A percentile compares a stretch with the other conserved stretches of the same genome.
Conservation (phyloP, 2,329 filamentous ascomycete species). For the Allantophomopsis lycopodina region DNA sequence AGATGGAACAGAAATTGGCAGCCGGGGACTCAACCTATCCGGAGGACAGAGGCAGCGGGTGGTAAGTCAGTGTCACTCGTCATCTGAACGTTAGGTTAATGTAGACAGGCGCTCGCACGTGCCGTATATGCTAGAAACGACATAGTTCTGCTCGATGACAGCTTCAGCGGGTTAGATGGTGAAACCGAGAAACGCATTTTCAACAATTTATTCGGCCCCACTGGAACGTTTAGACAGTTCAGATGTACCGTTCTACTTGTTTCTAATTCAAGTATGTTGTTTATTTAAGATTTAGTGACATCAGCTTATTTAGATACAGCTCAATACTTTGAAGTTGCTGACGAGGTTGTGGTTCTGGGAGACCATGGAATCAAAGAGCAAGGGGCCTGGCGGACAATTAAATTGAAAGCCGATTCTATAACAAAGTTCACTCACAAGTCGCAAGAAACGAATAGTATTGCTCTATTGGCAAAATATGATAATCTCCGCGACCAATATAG, state of each 20-base stretch:
- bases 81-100: too few relatives aligned
- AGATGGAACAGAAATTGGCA: constrained; percentile 24
- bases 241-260: constrained; percentile 27
- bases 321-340: constrained; percentile 9
- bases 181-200: constrained; percentile 28
- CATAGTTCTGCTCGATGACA: constrained; percentile 30
- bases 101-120: constrained; percentile 30
- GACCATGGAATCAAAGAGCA: too few relatives aligned
- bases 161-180: constrained; percentile 29
- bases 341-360: constrained; percentile 12
- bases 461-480: too few relatives aligned
- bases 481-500: too few relatives aligned
- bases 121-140: constrained; percentile 27
- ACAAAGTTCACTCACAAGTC: too few relatives aligned
- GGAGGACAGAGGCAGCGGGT: constrained; percentile 29
- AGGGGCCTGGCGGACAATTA: too few relatives aligned
- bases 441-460: too few relatives aligned
- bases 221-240: constrained; percentile 25
- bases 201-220: constrained; percentile 22
- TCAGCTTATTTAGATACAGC: too few relatives aligned
- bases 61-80: too few relatives aligned
- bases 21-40: constrained; percentile 25
- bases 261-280: constrained; percentile 25
- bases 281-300: too few relatives aligned
- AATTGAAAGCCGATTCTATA: too few relatives aligned